Conservation (phyloP, 305 asterid genomes). For the Fraxinus baroniana region DNA sequence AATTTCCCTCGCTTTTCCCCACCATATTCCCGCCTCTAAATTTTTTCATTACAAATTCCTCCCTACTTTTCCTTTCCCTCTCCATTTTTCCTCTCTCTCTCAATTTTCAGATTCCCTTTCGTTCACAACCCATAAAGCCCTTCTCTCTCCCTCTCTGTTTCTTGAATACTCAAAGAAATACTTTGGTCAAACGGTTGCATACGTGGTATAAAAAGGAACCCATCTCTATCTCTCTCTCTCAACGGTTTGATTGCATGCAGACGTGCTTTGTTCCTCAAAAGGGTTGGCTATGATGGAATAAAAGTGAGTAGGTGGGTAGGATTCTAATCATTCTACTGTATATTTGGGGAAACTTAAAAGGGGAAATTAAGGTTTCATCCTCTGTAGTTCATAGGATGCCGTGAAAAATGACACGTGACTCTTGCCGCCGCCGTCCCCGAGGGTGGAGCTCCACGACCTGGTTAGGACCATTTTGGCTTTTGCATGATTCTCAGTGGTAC, state of each 20-base stretch:
- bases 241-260: conserved; percentile 43
- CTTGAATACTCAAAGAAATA: not conserved
- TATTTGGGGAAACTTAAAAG: conserved; percentile 29
- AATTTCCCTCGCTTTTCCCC: conserved; percentile 67
- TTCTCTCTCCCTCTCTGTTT: conserved; percentile 15
- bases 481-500: not conserved
- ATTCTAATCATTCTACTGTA: conserved; percentile 38
- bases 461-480: not conserved
- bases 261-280: conserved; percentile 41
- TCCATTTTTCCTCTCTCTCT: conserved; percentile 25
- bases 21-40: conserved; percentile 57
- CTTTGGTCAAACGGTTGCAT: not conserved
- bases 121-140: not conserved
- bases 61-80: conserved; percentile 31
- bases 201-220: not conserved
- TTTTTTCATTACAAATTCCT: conserved; percentile 44
- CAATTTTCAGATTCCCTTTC: not conserved
- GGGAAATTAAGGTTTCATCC: conserved; percentile 15
- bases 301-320: conserved; percentile 23
- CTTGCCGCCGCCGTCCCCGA: not conserved
- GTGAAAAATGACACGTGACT: conserved; percentile 36
- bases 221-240: conserved; percentile 11
- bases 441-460: not conserved
- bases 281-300: conserved; percentile 30
- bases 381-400: conserved; percentile 17